Evolutionary conservation across 768 basidiomycete species (phyloP).

Genomic region (Tricholoma sp.): DNA sequence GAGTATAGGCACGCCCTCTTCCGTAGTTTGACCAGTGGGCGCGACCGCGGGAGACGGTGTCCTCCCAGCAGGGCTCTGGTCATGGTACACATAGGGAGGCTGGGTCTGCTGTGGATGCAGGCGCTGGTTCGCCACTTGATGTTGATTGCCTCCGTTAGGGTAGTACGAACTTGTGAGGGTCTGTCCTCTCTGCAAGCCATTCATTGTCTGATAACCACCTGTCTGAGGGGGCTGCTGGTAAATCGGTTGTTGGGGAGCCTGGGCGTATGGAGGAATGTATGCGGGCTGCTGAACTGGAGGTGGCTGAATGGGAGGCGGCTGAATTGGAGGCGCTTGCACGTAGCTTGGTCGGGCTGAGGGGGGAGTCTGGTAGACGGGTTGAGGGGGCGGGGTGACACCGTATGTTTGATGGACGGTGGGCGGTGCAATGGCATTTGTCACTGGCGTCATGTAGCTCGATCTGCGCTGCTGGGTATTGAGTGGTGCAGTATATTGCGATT

Average conservation of each 20-base stretch:
- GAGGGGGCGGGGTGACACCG: conserved; percentile 32
- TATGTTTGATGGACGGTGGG: conserved; percentile 32
- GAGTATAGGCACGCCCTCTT: conserved; percentile 75
- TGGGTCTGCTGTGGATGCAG: conserved; percentile 28
- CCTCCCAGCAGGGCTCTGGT: conserved; percentile 40
- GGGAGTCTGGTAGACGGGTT: conserved; percentile 33
- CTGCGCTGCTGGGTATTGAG: conserved; percentile 23
- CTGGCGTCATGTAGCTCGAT: conserved; percentile 30
- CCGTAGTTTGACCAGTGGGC: conserved; percentile 74
- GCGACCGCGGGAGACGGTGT: conserved; percentile 48
- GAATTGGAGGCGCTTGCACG: conserved; percentile 21
- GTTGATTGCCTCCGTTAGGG: conserved; percentile 15
- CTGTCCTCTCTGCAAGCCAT: conserved; percentile 23
- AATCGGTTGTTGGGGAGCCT: conserved; percentile 18
- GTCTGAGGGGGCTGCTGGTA: conserved; percentile 19
- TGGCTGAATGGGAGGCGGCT: conserved; percentile 13
- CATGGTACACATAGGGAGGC: conserved; percentile 32
- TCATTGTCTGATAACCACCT: conserved; percentile 16
- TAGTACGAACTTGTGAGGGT: conserved; percentile 13
- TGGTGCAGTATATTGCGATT: conserved; percentile 13
- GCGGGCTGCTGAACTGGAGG: conserved; percentile 14
- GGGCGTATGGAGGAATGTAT: conserved; percentile 14
- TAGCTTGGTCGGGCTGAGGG: conserved; percentile 31
- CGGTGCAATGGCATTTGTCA: conserved; percentile 20
- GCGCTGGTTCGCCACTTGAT: conserved; percentile 14